phyloP scores from a whole-genome alignment of 2,329 filamentous ascomycete genomes.

The Sclerotinia minor region DNA sequence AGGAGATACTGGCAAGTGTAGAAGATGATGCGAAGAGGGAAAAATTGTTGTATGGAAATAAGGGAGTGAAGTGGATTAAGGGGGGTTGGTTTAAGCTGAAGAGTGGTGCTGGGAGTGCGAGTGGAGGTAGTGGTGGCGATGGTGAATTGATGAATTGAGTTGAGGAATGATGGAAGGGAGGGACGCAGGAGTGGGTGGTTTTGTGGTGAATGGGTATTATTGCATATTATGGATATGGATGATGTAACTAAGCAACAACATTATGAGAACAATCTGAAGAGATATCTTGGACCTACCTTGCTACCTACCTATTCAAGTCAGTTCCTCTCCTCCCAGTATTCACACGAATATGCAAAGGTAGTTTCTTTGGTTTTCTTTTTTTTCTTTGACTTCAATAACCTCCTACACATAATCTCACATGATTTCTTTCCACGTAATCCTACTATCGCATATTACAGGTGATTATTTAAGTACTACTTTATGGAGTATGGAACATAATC shows the following conservation, averaged over 20 bases:
- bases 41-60: conserved; percentile 65
- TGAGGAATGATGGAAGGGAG: background rate
- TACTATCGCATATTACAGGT: background rate
- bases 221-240: background rate
- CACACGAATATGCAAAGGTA: background rate
- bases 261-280: too few species aligned
- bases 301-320: too few species aligned
- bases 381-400: too few species aligned
- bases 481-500: too few species aligned
- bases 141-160: background rate
- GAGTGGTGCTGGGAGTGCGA: conserved; percentile 69
- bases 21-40: conserved; percentile 58
- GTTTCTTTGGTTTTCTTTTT: background rate
- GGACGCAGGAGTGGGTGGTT: too few species aligned
- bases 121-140: conserved; percentile 50
- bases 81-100: conserved; percentile 73
- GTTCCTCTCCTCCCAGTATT: background rate
- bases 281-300: too few species aligned
- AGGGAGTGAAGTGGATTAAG: conserved; percentile 67
- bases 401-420: background rate
- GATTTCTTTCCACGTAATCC: background rate
- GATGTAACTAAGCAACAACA: background rate
- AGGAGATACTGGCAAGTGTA: conserved; percentile 68
- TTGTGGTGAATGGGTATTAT: background rate
- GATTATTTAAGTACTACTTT: background rate